Base-by-base conservation (phyloP, 73 alveolate genomes). In the Symbiodinium natans region DNA sequence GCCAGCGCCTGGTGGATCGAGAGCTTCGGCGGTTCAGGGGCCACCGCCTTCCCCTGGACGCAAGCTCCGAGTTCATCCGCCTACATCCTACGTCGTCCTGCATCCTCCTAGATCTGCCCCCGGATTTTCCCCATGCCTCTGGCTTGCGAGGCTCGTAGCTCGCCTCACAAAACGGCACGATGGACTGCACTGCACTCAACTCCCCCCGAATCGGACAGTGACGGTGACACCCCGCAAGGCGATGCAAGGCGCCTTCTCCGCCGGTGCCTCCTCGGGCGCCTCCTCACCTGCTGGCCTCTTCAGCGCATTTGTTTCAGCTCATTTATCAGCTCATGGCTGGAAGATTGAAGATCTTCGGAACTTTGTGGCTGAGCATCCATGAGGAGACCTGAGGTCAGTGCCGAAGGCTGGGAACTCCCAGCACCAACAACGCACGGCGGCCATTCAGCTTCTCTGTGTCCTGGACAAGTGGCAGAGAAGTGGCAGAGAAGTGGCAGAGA, bases 381-480 rank as follows among this genome's bases (percentile, higher is more conserved):
- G n/a, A n/a, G n/a, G n/a, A n/a, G n/a, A n/a, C n/a, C n/a, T 25
- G 38, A 63, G 85, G 0, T n/a, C 41, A 33, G 31, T 56, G 86
- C 95, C 95, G 39, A 71, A 88, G 3, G 73, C 95, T 88, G 17
- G 95, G 95, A 4, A 88, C 23, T 33, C 95, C 95, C 31, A 88
- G 95, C 10, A 88, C 95, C 68, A 88, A 71, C 43, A 88, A 68
- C 34, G 95, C 95, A 59, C 95, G 95, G 43, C 95, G 95, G 31
- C 46, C 31, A 56, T 63, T 88, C 95, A 88, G 54, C 95, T 63
- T 88, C 95, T 88, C 95, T 11, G 84, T 56, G 41, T 88, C 95
- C 95, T 88, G 77, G 29, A 36, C 92, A 7, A 83, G 13, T 13
- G 74, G 29, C 29, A 21, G 13, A 54, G n/a, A n/a, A n/a, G n/a